Evolutionary conservation across 129 eudicot species (phyloP).

Genomic region (Chrysanthemum seticuspe): DNA sequence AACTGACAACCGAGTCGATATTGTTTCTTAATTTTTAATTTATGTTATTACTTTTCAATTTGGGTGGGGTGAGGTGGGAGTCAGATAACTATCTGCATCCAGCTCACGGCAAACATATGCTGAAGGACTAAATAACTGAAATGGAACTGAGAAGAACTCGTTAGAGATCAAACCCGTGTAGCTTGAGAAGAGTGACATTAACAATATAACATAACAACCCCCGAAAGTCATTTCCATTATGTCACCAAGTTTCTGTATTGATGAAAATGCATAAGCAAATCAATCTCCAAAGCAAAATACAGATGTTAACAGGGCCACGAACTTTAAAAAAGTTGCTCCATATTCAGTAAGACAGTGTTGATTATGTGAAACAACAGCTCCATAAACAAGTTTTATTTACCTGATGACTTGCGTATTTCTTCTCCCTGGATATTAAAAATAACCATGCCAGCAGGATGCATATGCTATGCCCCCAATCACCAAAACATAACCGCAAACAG

Average conservation of each 20-base stretch:
- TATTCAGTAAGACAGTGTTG: too few species aligned
- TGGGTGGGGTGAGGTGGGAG: too few species aligned
- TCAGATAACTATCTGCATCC: too few species aligned
- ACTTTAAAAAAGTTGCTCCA: not conserved
- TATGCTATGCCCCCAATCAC: too few species aligned
- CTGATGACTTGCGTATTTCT: conserved; percentile 69
- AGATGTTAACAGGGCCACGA: not conserved
- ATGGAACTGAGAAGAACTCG: conserved; percentile 95
- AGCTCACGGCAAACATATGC: too few species aligned
- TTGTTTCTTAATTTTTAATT: too few species aligned
- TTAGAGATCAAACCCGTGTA: conserved; percentile 92
- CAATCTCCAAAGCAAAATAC: conserved; percentile 16
- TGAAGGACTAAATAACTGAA: not conserved
- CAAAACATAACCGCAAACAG: conserved; percentile 95
- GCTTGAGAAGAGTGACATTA: conserved; percentile 94
- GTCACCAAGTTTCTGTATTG: conserved; percentile 93
- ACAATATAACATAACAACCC: conserved; percentile 88
- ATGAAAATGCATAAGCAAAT: conserved; percentile 3
- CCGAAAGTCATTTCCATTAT: conserved; percentile 94
- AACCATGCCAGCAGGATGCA: conserved; percentile 57
- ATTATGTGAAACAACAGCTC: too few species aligned
- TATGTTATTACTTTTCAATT: too few species aligned
- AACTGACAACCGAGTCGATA: too few species aligned
- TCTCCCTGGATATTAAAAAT: conserved; percentile 63
- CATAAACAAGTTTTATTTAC: conserved; percentile 34